A percentile compares a stretch with the other conserved stretches of the same genome.
phyloP scores from a whole-genome alignment of 129 eudicot genomes.

The Cynara cardunculus region DNA sequence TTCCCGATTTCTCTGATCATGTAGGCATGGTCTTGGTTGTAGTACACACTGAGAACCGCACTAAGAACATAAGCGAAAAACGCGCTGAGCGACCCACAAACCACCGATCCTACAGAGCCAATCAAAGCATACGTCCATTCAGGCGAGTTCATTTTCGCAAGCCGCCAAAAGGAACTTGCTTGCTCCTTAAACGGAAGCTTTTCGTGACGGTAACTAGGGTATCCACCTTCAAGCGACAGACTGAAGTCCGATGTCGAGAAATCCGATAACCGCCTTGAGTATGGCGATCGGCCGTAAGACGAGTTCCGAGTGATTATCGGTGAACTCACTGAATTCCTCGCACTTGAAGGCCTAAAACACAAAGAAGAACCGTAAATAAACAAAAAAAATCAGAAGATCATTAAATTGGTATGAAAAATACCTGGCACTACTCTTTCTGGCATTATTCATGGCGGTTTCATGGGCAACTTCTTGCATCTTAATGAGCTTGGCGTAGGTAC shows the following conservation, averaged over 20 bases:
- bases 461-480: slow-evolving; percentile 88
- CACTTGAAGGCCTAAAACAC: slow-evolving; percentile 88
- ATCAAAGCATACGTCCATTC: slow-evolving; percentile 84
- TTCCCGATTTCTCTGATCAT: slow-evolving; percentile 68
- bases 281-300: slow-evolving; percentile 92
- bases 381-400: neutral
- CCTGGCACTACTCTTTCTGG: slow-evolving; percentile 96
- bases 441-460: slow-evolving; percentile 74
- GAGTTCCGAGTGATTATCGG: slow-evolving; percentile 90
- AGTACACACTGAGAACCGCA: slow-evolving; percentile 89
- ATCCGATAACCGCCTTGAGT: slow-evolving; percentile 84
- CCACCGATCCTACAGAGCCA: slow-evolving; percentile 83
- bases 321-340: slow-evolving; percentile 94
- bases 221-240: slow-evolving; percentile 61
- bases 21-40: slow-evolving; percentile 69
- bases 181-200: slow-evolving; percentile 78
- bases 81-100: slow-evolving; percentile 87
- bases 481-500: slow-evolving; percentile 78
- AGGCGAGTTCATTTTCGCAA: slow-evolving; percentile 88
- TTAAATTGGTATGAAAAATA: slow-evolving; percentile 6
- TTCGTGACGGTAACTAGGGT: slow-evolving; percentile 70
- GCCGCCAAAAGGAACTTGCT: slow-evolving; percentile 83
- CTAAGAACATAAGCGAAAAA: slow-evolving; percentile 88
- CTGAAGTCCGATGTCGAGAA: slow-evolving; percentile 90
- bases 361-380: slow-evolving; percentile 8